phyloP scores from a whole-genome alignment of 768 basidiomycete genomes.

The Phaeotremella fagi region DNA sequence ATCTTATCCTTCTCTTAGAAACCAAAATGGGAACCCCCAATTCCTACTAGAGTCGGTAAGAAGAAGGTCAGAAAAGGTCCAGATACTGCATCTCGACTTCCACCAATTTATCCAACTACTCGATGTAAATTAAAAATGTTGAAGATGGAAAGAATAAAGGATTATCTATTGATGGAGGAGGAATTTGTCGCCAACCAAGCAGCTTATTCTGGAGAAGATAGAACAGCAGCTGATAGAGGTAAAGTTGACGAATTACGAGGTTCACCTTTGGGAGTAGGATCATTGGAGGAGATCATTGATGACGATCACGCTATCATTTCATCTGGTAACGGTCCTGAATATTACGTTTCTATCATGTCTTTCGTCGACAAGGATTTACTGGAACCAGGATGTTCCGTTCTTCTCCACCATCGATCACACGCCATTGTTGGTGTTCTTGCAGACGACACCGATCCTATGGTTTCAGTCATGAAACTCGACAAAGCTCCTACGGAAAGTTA shows the following conservation, averaged over 20 bases:
- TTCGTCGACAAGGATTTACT: conserved; percentile 97
- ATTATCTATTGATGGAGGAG: conserved; percentile 83
- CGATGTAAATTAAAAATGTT: conserved; percentile 91
- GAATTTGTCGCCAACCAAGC: conserved; percentile 49
- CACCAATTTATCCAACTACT: conserved; percentile 86
- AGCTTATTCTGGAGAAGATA: conserved; percentile 65
- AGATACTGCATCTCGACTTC: conserved; percentile 81
- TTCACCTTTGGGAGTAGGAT: conserved; percentile 96
- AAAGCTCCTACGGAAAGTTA: conserved; percentile 99
- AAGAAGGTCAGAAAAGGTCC: conserved; percentile 91
- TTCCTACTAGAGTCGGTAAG: conserved; percentile 94
- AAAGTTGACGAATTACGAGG: conserved; percentile 92
- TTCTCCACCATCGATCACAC: conserved; percentile 93
- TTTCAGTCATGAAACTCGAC: conserved; percentile 97
- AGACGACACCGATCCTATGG: conserved; percentile 91
- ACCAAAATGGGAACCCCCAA: conserved; percentile 96
- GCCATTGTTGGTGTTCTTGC: conserved; percentile 91
- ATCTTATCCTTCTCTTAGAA: conserved; percentile 34
- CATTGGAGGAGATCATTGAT: conserved; percentile 77
- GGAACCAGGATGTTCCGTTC: conserved; percentile 90
- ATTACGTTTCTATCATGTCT: conserved; percentile 94
- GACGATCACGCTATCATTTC: conserved; percentile 77
- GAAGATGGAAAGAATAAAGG: conserved; percentile 97
- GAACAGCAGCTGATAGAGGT: conserved; percentile 89
- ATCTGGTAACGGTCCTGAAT: conserved; percentile 89